These are phyloP conservation scores for Aphanomyces stellatus DNA, from an alignment of 352 stramenopile genomes.

Conservation along the genomic window DNA sequence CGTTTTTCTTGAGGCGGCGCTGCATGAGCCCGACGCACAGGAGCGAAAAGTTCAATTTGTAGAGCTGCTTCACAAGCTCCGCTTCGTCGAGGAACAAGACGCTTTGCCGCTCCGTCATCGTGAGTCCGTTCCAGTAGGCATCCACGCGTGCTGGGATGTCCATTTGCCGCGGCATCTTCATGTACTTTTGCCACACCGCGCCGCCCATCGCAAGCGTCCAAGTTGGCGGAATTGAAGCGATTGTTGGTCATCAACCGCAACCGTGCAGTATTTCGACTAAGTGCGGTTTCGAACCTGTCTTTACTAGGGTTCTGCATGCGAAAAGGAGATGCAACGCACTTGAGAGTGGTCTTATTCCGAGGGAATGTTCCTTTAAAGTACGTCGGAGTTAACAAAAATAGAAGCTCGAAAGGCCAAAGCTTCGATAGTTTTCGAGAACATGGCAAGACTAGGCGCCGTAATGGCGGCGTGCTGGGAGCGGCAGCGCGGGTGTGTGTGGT, in stretches of 20 bases:
- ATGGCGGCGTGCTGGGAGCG: neutral
- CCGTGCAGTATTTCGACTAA: neutral
- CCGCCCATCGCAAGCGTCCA: neutral
- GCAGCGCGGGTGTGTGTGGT: neutral
- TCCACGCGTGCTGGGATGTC: neutral
- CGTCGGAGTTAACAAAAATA: neutral
- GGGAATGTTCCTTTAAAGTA: no score
- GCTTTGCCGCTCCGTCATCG: slow-evolving; percentile 51
- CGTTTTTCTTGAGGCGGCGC: slow-evolving; percentile 52
- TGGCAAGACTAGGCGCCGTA: neutral
- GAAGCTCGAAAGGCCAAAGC: neutral
- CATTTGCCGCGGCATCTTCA: slow-evolving; percentile 8
- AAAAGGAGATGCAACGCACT: neutral
- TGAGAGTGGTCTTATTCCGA: no score
- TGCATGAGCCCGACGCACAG: slow-evolving; percentile 80
- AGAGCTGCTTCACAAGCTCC: slow-evolving; percentile 77
- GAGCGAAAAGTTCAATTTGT: slow-evolving; percentile 81
- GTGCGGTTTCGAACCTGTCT: slow-evolving; percentile 1
- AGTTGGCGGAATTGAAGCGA: neutral
- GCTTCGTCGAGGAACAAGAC: slow-evolving; percentile 72
- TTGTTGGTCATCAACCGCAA: neutral
- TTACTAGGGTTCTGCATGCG: neutral
- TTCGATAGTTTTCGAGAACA: neutral
- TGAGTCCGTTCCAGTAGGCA: slow-evolving; percentile 61
- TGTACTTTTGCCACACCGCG: slow-evolving; percentile 9